Evolutionary conservation across 257 asterid genomes (phyloP).

Genomic region (Fraxinus americana): DNA sequence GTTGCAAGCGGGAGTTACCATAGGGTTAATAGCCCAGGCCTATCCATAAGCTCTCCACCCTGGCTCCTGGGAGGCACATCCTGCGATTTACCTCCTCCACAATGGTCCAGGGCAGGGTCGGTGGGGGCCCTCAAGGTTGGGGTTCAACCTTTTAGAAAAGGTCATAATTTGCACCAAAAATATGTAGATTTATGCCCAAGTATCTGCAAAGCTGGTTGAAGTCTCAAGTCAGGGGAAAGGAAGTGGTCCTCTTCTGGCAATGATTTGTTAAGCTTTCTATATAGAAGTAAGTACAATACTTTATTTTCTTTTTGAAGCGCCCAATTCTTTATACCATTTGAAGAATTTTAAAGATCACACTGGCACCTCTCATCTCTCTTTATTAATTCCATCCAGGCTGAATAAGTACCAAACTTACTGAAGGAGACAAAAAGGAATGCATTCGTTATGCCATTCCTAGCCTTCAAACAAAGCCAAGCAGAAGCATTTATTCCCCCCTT

Average conservation of each 20-base stretch:
- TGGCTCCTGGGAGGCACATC: too few relatives aligned
- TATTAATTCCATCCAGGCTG: slow-evolving; percentile 47
- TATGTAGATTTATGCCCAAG: slow-evolving; percentile 32
- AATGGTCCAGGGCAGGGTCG: too few relatives aligned
- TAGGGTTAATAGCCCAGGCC: too few relatives aligned
- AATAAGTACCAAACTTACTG: slow-evolving; percentile 67
- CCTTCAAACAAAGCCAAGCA: slow-evolving; percentile 63
- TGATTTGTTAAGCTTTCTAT: slow-evolving; percentile 37
- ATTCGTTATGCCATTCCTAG: slow-evolving; percentile 65
- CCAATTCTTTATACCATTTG: slow-evolving; percentile 35
- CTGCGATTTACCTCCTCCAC: too few relatives aligned
- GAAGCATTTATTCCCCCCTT: slow-evolving; percentile 39
- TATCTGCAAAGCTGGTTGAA: slow-evolving; percentile 32
- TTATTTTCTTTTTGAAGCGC: slow-evolving; percentile 37
- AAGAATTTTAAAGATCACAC: slow-evolving; percentile 42
- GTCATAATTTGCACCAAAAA: slow-evolving; percentile 5
- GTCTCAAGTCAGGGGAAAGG: slow-evolving; percentile 34
- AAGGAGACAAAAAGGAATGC: slow-evolving; percentile 70
- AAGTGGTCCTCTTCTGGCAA: slow-evolving; percentile 35
- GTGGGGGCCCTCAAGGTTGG: too few relatives aligned
- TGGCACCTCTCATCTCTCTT: slow-evolving; percentile 42
- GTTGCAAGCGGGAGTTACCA: too few relatives aligned
- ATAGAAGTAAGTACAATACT: slow-evolving; percentile 53
- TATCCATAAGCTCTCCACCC: too few relatives aligned
- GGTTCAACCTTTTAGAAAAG: too few relatives aligned